phyloP scores from a whole-genome alignment of 1,284 basidiomycete species.

The Malassezia vespertilionis region DNA sequence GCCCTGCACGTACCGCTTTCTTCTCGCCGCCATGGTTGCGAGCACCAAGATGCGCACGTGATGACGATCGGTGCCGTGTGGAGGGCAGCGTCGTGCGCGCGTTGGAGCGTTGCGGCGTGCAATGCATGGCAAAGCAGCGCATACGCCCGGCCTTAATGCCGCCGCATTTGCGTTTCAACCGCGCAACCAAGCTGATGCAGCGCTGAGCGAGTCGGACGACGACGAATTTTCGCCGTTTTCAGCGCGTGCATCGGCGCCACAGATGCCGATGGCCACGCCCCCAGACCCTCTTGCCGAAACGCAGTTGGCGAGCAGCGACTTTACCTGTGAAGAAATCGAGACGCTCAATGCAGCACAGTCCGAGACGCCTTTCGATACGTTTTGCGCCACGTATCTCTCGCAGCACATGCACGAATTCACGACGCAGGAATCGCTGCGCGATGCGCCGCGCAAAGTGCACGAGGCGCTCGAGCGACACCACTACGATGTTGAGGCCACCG shows the following conservation, averaged over 20 bases:
- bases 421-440: background rate
- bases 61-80: too few species aligned
- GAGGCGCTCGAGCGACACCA: conserved; percentile 72
- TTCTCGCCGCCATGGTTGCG: conserved; percentile 16
- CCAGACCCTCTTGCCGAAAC: too few species aligned
- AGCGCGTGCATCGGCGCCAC: conserved; percentile 16
- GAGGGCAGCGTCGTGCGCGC: background rate
- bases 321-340: too few species aligned
- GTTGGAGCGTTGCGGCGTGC: too few species aligned
- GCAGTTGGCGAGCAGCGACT: background rate
- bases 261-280: background rate
- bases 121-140: too few species aligned
- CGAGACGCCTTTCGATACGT: conserved; percentile 9
- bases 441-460: conserved; percentile 47
- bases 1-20: conserved; percentile 11
- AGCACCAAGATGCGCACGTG: conserved; percentile 6
- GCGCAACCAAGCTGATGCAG: conserved; percentile 21
- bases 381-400: conserved; percentile 9
- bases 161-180: conserved; percentile 38
- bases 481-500: conserved; percentile 84
- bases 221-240: conserved; percentile 56
- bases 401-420: conserved; percentile 10
- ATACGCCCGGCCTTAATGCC: conserved; percentile 36
- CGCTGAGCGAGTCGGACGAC: conserved; percentile 47
- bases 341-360: too few species aligned